phyloP scores from a whole-genome alignment of 2,329 filamentous ascomycete species.

The Diaporthe sp. region DNA sequence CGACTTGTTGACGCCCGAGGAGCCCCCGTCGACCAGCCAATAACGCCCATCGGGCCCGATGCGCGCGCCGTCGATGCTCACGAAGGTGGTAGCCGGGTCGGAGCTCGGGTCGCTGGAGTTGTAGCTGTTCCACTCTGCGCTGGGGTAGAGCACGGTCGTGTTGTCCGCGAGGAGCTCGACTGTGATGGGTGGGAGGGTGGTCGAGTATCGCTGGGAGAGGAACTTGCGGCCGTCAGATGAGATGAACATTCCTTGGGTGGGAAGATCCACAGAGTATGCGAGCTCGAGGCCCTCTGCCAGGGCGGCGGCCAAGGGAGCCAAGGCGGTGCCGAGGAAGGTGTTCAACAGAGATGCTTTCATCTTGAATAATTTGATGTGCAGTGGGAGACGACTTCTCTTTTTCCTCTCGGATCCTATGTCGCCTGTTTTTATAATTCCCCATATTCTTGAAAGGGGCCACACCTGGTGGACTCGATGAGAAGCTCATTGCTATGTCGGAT shows the following conservation, averaged over 20 bases:
- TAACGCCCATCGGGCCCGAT: constrained; percentile 46
- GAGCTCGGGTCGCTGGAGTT: constrained; percentile 36
- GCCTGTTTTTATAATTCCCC: not conserved
- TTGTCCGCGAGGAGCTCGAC: constrained; percentile 35
- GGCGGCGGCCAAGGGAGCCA: not conserved
- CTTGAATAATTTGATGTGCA: not conserved
- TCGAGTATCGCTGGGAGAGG: constrained; percentile 22
- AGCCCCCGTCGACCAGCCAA: constrained; percentile 46
- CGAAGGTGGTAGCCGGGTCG: constrained; percentile 40
- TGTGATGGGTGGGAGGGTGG: not conserved
- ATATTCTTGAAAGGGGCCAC: not conserved
- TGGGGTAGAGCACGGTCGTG: constrained; percentile 40
- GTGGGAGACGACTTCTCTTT: too few species aligned
- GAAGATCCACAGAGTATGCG: not conserved
- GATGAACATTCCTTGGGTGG: not conserved
- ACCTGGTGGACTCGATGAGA: not conserved
- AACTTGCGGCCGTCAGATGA: constrained; percentile 3
- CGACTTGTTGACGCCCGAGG: constrained; percentile 39
- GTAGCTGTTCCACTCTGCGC: constrained; percentile 45
- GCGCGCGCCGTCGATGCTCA: constrained; percentile 43
- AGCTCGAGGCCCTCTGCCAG: constrained; percentile 10
- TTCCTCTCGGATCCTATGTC: not conserved
- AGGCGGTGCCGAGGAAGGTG: not conserved
- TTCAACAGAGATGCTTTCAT: not conserved
- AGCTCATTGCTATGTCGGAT: not conserved